Conservation (phyloP, 1,139 yeast species). For the Lodderomyces pseudojiufengensis region DNA sequence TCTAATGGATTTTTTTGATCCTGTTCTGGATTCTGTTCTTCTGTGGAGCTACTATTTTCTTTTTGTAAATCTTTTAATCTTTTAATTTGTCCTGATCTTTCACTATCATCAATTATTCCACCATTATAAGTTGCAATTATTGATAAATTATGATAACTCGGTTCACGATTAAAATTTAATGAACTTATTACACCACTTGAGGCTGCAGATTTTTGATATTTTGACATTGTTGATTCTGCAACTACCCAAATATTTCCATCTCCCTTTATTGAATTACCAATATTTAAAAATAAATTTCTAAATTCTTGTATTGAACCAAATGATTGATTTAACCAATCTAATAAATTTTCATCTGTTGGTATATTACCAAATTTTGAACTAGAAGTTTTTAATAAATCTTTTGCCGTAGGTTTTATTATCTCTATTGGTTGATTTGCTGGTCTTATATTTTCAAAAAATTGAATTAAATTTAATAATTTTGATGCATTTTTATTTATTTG, state of each 20-base stretch:
- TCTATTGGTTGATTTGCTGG: constrained; percentile 16
- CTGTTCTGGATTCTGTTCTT: constrained; percentile 14
- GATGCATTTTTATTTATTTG: constrained; percentile 57
- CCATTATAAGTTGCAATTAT: constrained; percentile 75
- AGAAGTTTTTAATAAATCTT: constrained; percentile 45
- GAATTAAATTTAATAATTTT: constrained; percentile 54
- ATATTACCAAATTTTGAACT: constrained; percentile 27
- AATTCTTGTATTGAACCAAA: constrained; percentile 72
- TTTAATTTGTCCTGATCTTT: constrained; percentile 49
- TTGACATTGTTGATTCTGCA: constrained; percentile 45
- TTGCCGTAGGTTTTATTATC: constrained; percentile 20
- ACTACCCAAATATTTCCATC: constrained; percentile 75
- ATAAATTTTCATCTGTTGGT: constrained; percentile 37
- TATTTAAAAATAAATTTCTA: constrained; percentile 56
- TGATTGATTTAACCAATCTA: constrained; percentile 46
- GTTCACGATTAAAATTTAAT: constrained; percentile 5
- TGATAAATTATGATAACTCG: constrained; percentile 45
- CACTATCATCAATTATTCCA: constrained; percentile 59
- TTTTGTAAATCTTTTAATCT: constrained; percentile 26
- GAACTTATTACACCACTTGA: too few relatives aligned
- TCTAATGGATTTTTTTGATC: constrained; percentile 16
- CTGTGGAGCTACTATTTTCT: constrained; percentile 14
- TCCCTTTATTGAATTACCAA: constrained; percentile 64
- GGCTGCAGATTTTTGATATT: too few relatives aligned
- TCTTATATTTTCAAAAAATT: constrained; percentile 54